Base-by-base conservation (phyloP, 139 green algal genomes). In the Chloropicon primus region DNA sequence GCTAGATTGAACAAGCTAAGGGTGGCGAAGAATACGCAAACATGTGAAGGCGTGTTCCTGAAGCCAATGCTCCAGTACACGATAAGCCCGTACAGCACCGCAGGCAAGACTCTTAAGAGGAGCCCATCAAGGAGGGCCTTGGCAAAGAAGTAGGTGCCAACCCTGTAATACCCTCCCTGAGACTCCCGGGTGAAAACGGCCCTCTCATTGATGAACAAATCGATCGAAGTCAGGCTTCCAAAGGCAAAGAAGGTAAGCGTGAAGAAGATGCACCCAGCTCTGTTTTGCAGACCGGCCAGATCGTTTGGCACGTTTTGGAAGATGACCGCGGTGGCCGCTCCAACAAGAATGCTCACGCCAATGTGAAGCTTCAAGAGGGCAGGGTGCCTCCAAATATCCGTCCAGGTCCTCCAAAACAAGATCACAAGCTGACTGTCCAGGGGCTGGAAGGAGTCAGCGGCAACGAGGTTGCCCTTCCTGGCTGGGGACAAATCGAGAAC, bases 191-290 rank as follows among this genome's bases (percentile, higher is more conserved):
- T 41, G 21, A 92, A 90, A 72, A 94, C 80, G 2, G 53, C 71
- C 3, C 87, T 74, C 81, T 96, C 91, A 26, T 75, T 72, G 74
- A 87, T 81, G 54, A 93, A 54, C 27, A 89, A 76, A 83, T 95
- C 90, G 17, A 92, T 79, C 1, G 83, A 87, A 23, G 90, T 92
- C 2, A 94, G 79, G 1, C 83, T 85, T n/a, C 86, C 91, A 82
- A 96, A 92, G 54, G 85, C 90, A 1, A 93, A 86, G 26, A 94
- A 89, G 28, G 80, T 80, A 17, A 94, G 85, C 1, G 85, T 80
- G 77, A 96, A 95, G 83, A 96, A 94, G 72, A 94, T 79, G 71
- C 77, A 88, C 24, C 91, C 89, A 75, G 90, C 74, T 26, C 81
- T 86, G 79, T 92, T 91, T 77, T 94, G 88, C 0, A 87, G 85